Evolutionary conservation across 1,139 yeast genomes (phyloP), one percentile per base, ranked within the genome.

Genomic region (Taphrina deformans): DNA sequence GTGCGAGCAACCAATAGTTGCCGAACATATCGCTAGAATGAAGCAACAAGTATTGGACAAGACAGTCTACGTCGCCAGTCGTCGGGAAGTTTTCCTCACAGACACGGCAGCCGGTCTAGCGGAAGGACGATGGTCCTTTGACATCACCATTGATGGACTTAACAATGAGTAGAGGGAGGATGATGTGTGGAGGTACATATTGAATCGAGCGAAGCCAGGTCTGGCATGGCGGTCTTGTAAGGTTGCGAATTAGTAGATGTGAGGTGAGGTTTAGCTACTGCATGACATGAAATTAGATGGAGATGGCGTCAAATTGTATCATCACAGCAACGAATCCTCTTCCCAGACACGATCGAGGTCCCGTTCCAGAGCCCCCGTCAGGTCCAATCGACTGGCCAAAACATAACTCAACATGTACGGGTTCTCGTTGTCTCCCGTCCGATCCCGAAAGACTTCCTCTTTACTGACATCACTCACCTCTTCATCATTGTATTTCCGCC

Each of bases 401-500:
- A 63, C 65, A 50, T 63, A 63, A 16, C 68, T 62, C 35, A 66
- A 38, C 67, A 66, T 58, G 52, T 66, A 66, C n/a, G 67, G 67
- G 26, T 58, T 66, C 45, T 61, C 67, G 12, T 56, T 63, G 23
- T 46, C 53, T 10, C 66, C 66, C 23, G 65, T 63, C n/a, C 58
- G 53, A 18, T 65, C 65, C 14, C 53, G 26, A 21, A 86, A 82
- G 6, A 92, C 96, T 74, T 91, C 97, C 7, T 82, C 80, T 6
- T 80, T 80, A 0, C 86, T 82, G 0, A 89, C 97, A 70, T 88
- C 96, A 0, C 90, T 85, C 21, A 93, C 96, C 14, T 83, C 81
- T 73, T 93, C 98, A 76, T 93, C 99, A 73, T 93, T 93, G 75
- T 93, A 93, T 79, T 89, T 92, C 68, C 97, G 80, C 83, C 85